phyloP scores from a whole-genome alignment of 2,329 filamentous ascomycete genomes.

The Verticillium isaacii region DNA sequence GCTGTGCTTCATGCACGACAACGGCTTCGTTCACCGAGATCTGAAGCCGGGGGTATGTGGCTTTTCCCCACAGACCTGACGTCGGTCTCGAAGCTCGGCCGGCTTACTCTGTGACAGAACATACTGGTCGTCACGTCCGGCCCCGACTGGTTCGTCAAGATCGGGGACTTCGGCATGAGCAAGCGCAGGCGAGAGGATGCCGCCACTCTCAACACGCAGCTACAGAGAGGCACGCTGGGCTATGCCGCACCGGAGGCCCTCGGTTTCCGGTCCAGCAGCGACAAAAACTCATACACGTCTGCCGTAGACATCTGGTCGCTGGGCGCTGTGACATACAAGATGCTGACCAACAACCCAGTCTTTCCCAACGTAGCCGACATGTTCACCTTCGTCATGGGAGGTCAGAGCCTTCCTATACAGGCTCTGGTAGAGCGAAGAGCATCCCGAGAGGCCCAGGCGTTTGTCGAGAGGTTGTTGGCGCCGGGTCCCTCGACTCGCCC shows the following conservation, averaged over 20 bases:
- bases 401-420: background rate
- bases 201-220: too few species aligned
- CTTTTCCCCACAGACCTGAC: background rate
- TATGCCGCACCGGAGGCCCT: too few species aligned
- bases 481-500: background rate
- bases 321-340: slow-evolving; percentile 12
- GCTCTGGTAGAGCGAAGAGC: background rate
- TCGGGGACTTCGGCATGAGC: slow-evolving; percentile 18
- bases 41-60: slow-evolving; percentile 10
- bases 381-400: background rate
- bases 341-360: background rate
- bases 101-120: slow-evolving; percentile 5
- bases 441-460: background rate
- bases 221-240: too few species aligned
- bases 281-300: background rate
- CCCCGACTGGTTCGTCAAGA: slow-evolving; percentile 15
- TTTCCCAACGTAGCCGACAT: background rate
- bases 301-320: slow-evolving; percentile 17
- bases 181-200: slow-evolving; percentile 5
- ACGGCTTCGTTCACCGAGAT: slow-evolving; percentile 14
- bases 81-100: background rate
- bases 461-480: background rate
- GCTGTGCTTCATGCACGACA: slow-evolving; percentile 13
- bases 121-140: slow-evolving; percentile 12
- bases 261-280: too few species aligned